Conservation (phyloP, 192 early-diverging fungal species). For the Backusella parvicylindrica region DNA sequence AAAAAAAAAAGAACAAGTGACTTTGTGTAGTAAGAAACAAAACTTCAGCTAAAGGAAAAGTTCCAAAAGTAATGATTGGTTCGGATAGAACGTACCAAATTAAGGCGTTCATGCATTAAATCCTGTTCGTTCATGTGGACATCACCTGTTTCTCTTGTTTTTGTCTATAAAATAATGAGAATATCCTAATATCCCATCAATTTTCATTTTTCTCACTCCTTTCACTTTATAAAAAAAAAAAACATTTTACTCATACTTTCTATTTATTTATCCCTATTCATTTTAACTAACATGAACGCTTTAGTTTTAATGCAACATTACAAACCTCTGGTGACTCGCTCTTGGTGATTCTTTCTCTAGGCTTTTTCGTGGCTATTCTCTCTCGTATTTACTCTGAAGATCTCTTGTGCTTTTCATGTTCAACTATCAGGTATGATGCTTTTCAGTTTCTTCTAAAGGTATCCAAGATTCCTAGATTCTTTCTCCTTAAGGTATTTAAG, state of each 20-base stretch:
- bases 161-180: neutral
- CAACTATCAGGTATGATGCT: neutral
- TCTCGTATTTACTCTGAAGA: too few relatives aligned
- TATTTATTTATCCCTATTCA: neutral
- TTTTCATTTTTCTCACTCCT: neutral
- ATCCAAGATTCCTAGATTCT: too few relatives aligned
- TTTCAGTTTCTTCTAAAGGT: neutral
- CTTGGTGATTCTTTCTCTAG: too few relatives aligned
- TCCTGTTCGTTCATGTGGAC: neutral
- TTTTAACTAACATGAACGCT: neutral
- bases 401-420: neutral
- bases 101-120: neutral
- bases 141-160: neutral
- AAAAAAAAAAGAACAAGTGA: neutral
- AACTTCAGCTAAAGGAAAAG: neutral
- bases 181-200: neutral
- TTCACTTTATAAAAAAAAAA: too few relatives aligned
- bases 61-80: neutral
- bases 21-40: neutral
- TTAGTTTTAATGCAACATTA: neutral
- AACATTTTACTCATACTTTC: neutral
- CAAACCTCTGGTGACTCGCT: neutral
- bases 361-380: too few relatives aligned
- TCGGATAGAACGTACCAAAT: neutral
- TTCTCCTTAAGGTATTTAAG: neutral